Percentiles rank a stretch among this genome's conserved stretches.
Evolutionary conservation across 2,329 filamentous ascomycete genomes (phyloP).

Genomic region (Cercospora canescens): DNA sequence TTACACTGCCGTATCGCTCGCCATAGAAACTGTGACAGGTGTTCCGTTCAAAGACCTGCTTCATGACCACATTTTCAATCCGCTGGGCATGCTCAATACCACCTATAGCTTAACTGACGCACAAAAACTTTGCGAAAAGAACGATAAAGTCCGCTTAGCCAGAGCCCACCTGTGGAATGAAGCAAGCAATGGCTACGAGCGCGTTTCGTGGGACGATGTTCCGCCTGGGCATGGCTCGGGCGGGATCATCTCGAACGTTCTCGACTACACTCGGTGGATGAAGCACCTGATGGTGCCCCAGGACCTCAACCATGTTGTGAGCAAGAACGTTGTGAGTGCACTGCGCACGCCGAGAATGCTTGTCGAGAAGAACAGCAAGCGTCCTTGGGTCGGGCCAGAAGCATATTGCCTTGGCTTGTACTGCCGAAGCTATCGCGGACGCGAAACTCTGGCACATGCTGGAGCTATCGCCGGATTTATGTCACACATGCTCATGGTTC

Average conservation of each 20-base stretch:
- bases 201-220: constrained; percentile 13
- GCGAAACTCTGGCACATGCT: constrained; percentile 44
- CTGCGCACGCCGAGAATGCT: constrained; percentile 19
- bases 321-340: constrained; percentile 8
- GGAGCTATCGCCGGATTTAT: constrained; percentile 51
- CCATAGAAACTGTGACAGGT: constrained; percentile 46
- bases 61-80: constrained; percentile 39
- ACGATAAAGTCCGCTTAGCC: constrained; percentile 16
- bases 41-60: constrained; percentile 37
- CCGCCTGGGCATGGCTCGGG: constrained; percentile 27
- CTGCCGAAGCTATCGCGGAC: constrained; percentile 44
- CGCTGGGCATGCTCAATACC: constrained; percentile 44
- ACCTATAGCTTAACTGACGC: constrained; percentile 41
- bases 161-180: constrained; percentile 29
- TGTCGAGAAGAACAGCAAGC: not conserved
- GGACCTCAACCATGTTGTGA: constrained; percentile 9
- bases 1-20: constrained; percentile 51
- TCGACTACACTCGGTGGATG: constrained; percentile 56
- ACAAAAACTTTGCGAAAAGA: constrained; percentile 9
- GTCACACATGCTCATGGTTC: constrained; percentile 48
- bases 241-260: constrained; percentile 45
- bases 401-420: constrained; percentile 47
- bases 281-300: constrained; percentile 46
- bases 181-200: constrained; percentile 6
- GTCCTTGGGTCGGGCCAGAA: constrained; percentile 33